A percentile compares a stretch with the other conserved stretches of the same genome.
These are phyloP conservation scores for Avena insularis DNA, from an alignment of 176 grass and related monocot genomes.

Conservation along the genomic window DNA sequence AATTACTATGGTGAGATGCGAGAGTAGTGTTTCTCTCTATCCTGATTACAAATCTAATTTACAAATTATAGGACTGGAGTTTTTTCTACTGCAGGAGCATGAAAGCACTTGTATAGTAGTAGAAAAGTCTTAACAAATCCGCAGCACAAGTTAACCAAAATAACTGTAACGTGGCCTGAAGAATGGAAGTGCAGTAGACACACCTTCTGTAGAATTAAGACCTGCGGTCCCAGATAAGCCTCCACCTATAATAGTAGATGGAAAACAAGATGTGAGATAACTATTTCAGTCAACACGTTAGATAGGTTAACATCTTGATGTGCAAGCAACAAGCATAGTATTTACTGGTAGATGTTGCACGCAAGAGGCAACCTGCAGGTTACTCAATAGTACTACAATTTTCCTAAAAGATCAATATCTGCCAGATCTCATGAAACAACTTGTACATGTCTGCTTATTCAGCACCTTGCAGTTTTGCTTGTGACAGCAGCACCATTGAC, in stretches of 20 bases:
- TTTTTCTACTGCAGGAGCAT: neutral
- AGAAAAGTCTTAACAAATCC: neutral
- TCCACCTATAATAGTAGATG: neutral
- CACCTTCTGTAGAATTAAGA: neutral
- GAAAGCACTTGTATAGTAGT: neutral
- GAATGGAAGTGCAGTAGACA: slow-evolving; percentile 5
- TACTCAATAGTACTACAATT: neutral
- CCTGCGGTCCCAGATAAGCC: neutral
- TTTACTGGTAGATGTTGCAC: neutral
- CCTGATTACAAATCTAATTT: neutral
- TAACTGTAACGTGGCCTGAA: neutral
- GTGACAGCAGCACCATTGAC: neutral
- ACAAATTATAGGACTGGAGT: neutral
- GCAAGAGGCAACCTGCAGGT: slow-evolving; percentile 27
- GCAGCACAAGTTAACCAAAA: neutral
- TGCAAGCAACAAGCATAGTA: slow-evolving; percentile 26
- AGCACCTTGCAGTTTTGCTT: neutral
- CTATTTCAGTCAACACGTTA: slow-evolving; percentile 26
- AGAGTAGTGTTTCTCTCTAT: neutral
- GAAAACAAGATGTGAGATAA: neutral
- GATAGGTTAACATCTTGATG: neutral
- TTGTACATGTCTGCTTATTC: neutral
- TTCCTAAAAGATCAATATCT: neutral
- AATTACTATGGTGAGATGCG: neutral
- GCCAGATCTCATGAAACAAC: slow-evolving; percentile 4